Evolutionary conservation across 768 basidiomycete genomes (phyloP).

Genomic region (Termitomyces sp.): DNA sequence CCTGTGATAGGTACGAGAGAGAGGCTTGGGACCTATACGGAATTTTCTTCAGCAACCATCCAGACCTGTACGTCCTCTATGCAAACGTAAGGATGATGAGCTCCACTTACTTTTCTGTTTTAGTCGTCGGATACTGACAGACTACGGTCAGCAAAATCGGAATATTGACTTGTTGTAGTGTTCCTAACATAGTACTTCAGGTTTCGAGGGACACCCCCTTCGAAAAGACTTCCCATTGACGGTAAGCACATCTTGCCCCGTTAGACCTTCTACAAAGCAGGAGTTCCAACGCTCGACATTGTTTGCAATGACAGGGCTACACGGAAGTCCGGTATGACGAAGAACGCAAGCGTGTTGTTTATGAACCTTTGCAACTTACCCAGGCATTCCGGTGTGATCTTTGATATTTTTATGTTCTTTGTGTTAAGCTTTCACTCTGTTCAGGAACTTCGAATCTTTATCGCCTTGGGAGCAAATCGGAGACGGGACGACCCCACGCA

Average conservation of each 20-base stretch:
- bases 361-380: conserved; percentile 95
- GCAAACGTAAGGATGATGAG: background rate
- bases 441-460: conserved; percentile 87
- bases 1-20: conserved; percentile 74
- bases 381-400: conserved; percentile 87
- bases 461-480: conserved; percentile 98
- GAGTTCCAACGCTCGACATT: too few relatives aligned
- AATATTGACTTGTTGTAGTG: background rate
- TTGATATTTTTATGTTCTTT: background rate
- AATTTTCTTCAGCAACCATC: conserved; percentile 94
- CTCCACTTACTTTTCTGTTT: conserved; percentile 10
- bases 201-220: conserved; percentile 95
- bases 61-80: conserved; percentile 72
- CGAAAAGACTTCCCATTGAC: conserved; percentile 98
- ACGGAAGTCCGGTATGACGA: conserved; percentile 98
- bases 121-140: conserved; percentile 94
- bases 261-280: too few relatives aligned
- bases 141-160: conserved; percentile 62
- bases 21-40: conserved; percentile 98
- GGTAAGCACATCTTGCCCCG: conserved; percentile 39
- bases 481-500: conserved; percentile 39
- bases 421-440: background rate
- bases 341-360: conserved; percentile 94
- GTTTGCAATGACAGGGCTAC: conserved; percentile 80
- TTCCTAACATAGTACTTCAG: conserved; percentile 28